Percentiles rank a stretch among this genome's conserved stretches.
Conservation (phyloP, 2,329 filamentous ascomycete species). For the Neoascochyta sp. region DNA sequence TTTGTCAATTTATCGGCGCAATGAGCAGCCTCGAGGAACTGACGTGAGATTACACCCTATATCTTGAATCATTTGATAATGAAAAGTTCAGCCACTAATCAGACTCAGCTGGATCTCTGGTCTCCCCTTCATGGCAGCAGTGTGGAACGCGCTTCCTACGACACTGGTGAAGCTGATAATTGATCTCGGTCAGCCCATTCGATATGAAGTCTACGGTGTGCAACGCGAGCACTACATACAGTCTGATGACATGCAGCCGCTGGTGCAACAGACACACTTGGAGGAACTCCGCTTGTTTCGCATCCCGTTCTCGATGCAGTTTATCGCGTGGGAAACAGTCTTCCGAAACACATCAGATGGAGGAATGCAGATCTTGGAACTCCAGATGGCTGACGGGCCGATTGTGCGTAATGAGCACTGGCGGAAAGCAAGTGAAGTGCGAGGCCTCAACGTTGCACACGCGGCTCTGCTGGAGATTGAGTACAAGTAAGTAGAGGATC, state of each 20-base stretch:
- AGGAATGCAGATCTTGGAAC: conserved; percentile 23
- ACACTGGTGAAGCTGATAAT: conserved; percentile 27
- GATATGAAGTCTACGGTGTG: conserved; percentile 11
- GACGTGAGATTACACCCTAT: conserved; percentile 26
- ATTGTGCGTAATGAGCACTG: conserved; percentile 24
- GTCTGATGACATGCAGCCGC: conserved; percentile 19
- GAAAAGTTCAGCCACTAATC: conserved; percentile 1
- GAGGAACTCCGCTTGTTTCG: conserved; percentile 27
- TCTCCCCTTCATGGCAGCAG: conserved; percentile 21
- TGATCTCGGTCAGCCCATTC: conserved; percentile 23
- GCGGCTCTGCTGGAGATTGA: conserved; percentile 12
- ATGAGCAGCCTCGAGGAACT: conserved; percentile 25
- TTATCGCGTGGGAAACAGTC: conserved; percentile 30
- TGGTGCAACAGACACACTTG: conserved; percentile 21
- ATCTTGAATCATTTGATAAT: not conserved
- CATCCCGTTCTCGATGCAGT: conserved; percentile 27
- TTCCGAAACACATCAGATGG: conserved; percentile 19
- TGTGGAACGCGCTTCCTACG: conserved; percentile 20
- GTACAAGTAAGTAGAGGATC: conserved; percentile 27
- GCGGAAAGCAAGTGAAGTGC: conserved; percentile 20
- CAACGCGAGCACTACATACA: conserved; percentile 19
- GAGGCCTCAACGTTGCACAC: conserved; percentile 17
- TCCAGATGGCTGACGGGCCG: conserved; percentile 26
- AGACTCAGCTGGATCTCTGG: conserved; percentile 25
- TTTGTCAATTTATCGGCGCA: conserved; percentile 16